A percentile compares a stretch with the other conserved stretches of the same genome.
phyloP scores from a whole-genome alignment of 2,329 filamentous ascomycete species.

The Sclerotinia glacialis region DNA sequence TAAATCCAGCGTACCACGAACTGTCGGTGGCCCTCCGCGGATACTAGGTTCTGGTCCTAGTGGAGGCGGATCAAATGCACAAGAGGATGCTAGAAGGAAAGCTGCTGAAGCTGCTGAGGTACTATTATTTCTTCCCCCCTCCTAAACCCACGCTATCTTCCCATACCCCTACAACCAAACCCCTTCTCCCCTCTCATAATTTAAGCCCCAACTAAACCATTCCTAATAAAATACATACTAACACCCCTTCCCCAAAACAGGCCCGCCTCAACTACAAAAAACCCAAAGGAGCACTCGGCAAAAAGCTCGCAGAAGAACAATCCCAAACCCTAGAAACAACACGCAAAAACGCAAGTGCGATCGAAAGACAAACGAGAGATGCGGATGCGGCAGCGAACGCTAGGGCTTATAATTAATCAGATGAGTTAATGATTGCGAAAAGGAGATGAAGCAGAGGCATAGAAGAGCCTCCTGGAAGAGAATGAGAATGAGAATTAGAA shows the following conservation, averaged over 20 bases:
- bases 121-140: neutral
- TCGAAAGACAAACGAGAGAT: constrained; percentile 60
- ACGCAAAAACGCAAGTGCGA: constrained; percentile 64
- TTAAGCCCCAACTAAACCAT: neutral
- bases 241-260: neutral
- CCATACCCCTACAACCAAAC: neutral
- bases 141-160: too few relatives aligned
- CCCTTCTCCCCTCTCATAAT: too few relatives aligned
- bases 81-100: constrained; percentile 55
- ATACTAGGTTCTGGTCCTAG: constrained; percentile 58
- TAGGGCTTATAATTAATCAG: constrained; percentile 54
- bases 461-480: too few relatives aligned
- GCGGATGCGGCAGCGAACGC: constrained; percentile 61
- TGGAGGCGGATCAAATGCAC: constrained; percentile 40
- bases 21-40: constrained; percentile 56
- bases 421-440: neutral
- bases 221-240: neutral
- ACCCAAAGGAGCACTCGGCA: constrained; percentile 50
- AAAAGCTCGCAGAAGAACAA: constrained; percentile 72
- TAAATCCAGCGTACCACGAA: constrained; percentile 48
- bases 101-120: constrained; percentile 76
- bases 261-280: neutral
- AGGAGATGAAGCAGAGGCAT: neutral
- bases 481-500: too few relatives aligned
- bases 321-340: constrained; percentile 67